Percentiles rank a stretch among this genome's conserved stretches.
Conservation (phyloP, 176 grass and related monocot species). For the Echinochloa phyllopogon region DNA sequence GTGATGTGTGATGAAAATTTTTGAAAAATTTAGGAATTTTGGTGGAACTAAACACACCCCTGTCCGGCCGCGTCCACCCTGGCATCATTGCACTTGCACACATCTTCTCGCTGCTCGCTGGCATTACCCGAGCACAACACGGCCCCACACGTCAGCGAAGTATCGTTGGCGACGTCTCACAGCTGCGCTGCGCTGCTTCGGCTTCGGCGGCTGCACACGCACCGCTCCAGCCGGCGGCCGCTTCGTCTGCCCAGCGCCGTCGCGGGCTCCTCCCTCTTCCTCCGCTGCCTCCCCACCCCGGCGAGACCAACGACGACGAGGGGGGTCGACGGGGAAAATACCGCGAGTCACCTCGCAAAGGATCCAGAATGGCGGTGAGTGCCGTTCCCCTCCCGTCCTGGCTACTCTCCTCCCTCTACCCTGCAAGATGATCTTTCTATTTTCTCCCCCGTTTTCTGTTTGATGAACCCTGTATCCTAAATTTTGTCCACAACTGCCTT, state of each 20-base stretch:
- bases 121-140: too few relatives aligned
- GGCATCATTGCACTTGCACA: too few relatives aligned
- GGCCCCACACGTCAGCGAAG: background rate
- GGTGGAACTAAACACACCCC: too few relatives aligned
- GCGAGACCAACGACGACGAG: background rate
- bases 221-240: slow-evolving; percentile 2
- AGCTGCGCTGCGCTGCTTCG: too few relatives aligned
- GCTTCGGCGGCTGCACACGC: background rate
- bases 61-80: too few relatives aligned
- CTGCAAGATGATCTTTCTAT: background rate
- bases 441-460: background rate
- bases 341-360: background rate
- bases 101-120: too few relatives aligned
- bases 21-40: too few relatives aligned
- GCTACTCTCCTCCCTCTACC: background rate
- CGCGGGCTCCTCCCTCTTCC: background rate
- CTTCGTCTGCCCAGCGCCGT: background rate
- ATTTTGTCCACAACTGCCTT: background rate
- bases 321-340: background rate
- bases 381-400: background rate
- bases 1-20: too few relatives aligned
- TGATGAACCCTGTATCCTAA: background rate
- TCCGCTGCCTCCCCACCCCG: background rate
- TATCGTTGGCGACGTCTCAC: too few relatives aligned
- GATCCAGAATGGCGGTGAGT: slow-evolving; percentile 41